Evolutionary conservation across 345 rosid genomes (phyloP).

Genomic region (Garcia nutans): DNA sequence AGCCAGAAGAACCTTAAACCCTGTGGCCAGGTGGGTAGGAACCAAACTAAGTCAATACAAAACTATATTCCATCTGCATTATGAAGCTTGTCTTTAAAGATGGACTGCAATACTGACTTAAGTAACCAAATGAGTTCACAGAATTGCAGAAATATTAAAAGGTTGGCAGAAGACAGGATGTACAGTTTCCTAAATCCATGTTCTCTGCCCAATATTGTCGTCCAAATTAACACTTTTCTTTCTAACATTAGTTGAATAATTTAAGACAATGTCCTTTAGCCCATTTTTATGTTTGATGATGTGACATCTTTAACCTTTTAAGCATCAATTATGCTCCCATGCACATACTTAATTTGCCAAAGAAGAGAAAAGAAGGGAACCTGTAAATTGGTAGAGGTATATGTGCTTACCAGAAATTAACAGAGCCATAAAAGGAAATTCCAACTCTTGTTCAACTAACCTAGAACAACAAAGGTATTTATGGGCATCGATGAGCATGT

Average conservation of each 20-base stretch:
- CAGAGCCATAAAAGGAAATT: slow-evolving; percentile 88
- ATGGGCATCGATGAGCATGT: slow-evolving; percentile 9
- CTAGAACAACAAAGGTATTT: slow-evolving; percentile 32
- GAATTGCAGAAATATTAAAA: neutral
- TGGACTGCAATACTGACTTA: neutral
- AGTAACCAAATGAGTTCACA: neutral
- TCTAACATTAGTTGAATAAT: neutral
- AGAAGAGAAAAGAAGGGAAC: neutral
- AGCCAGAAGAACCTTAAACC: neutral
- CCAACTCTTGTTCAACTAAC: slow-evolving; percentile 65
- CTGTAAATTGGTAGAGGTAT: neutral
- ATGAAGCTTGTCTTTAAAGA: neutral
- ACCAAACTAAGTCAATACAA: neutral
- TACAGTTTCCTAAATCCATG: neutral
- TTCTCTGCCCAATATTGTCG: neutral
- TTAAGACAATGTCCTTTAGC: neutral
- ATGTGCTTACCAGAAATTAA: slow-evolving; percentile 75
- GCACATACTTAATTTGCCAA: neutral
- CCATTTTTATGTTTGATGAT: neutral
- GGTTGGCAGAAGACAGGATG: neutral
- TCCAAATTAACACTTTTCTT: neutral
- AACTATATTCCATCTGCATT: neutral
- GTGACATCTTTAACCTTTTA: neutral
- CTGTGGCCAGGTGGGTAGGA: neutral
- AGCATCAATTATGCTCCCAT: neutral